These are phyloP conservation scores for barrel medic (Medicago truncatula) DNA, from an alignment of 306 rosid genomes.

Conservation along the genomic window DNA sequence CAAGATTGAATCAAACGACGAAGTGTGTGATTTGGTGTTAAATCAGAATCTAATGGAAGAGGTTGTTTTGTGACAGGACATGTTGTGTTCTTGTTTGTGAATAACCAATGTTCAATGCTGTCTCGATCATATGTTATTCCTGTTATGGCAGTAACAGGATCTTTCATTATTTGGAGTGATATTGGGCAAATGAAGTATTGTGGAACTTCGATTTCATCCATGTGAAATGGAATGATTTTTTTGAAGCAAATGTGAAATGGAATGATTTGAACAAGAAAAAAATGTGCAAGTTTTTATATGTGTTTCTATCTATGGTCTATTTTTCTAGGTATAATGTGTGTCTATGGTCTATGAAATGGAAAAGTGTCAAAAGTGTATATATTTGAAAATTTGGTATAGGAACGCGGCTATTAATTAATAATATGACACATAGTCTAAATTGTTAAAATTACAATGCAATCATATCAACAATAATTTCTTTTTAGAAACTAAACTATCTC, in stretches of 20 bases:
- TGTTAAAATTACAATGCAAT: no score
- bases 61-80: constrained; percentile 71
- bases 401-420: constrained; percentile 39
- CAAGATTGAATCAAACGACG: constrained; percentile 81
- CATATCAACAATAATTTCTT: no score
- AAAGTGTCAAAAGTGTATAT: constrained; percentile 6
- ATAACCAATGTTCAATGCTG: constrained; percentile 76
- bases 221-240: constrained; percentile 10
- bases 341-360: not conserved
- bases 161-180: constrained; percentile 77
- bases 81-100: constrained; percentile 48
- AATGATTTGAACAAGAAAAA: not conserved
- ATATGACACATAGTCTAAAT: no score
- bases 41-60: constrained; percentile 50
- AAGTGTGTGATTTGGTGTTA: constrained; percentile 77
- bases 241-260: constrained; percentile 33
- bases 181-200: constrained; percentile 73
- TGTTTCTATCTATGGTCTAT: not conserved
- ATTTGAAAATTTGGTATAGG: constrained; percentile 40
- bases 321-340: not conserved
- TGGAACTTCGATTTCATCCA: constrained; percentile 82
- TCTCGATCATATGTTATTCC: constrained; percentile 86
- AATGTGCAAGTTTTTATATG: constrained; percentile 16
- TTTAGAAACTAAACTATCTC: no score
- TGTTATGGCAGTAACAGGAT: constrained; percentile 72